A percentile compares a stretch with the other conserved stretches of the same genome.
These are phyloP conservation scores for Cladosporium sp. DNA, from an alignment of 2,329 filamentous ascomycete species.

Conservation along the genomic window DNA sequence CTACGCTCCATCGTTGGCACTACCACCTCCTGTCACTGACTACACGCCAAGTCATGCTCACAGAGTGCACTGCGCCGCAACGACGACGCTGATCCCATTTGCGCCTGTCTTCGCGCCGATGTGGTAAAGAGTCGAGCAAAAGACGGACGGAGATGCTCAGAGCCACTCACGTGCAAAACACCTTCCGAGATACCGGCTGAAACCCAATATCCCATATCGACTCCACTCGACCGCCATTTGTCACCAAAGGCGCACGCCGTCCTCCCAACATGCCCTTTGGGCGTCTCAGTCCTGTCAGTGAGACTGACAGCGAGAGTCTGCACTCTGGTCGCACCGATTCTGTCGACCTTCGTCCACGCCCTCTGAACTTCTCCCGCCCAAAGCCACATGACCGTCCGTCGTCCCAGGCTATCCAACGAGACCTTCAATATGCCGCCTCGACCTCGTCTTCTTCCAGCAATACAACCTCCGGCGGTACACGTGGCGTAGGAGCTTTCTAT, in stretches of 20 bases:
- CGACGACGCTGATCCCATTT: too few relatives aligned
- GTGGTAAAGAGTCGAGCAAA: neutral
- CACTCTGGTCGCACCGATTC: conserved; percentile 4
- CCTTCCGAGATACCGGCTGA: conserved; percentile 1
- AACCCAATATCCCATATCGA: neutral
- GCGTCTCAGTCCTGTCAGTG: conserved; percentile 11
- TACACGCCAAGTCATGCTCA: neutral
- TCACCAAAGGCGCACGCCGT: neutral
- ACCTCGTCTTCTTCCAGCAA: conserved; percentile 8
- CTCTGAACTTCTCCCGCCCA: conserved; percentile 27
- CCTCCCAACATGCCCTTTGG: conserved; percentile 10
- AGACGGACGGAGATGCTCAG: neutral
- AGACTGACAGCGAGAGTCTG: conserved; percentile 10
- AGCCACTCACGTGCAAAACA: neutral
- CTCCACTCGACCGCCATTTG: neutral
- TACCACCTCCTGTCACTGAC: neutral
- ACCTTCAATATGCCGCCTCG: neutral
- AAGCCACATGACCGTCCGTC: conserved; percentile 7
- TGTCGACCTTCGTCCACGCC: conserved; percentile 16
- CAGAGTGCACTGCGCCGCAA: too few relatives aligned
- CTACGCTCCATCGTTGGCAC: neutral
- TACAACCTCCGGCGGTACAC: neutral
- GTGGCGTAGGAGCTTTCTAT: neutral
- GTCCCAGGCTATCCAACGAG: conserved; percentile 1
- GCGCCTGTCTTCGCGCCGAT: too few relatives aligned